Conservation (phyloP, 371 early-diverging fungal species). For the Actinomucor elegans region DNA sequence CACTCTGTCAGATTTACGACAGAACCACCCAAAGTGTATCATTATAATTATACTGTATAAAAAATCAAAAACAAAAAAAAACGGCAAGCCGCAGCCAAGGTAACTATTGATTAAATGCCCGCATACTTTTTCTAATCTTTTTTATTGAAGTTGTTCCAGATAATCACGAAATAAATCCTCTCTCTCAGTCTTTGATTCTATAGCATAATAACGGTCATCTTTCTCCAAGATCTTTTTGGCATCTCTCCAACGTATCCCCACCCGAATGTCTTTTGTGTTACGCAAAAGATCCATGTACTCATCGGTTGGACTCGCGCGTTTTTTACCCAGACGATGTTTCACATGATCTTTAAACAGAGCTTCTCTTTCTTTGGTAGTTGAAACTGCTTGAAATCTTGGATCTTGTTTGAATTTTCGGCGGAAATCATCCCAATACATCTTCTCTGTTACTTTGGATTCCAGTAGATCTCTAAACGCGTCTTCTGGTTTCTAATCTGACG, state of each 20-base stretch:
- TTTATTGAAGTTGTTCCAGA: constrained; percentile 36
- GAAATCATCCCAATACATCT: constrained; percentile 68
- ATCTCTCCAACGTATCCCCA: constrained; percentile 59
- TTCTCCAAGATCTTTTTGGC: constrained; percentile 54
- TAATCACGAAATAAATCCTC: constrained; percentile 68
- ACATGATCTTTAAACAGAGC: constrained; percentile 58
- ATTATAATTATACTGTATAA: constrained; percentile 12
- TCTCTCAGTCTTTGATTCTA: constrained; percentile 52
- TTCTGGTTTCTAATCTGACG: constrained; percentile 39
- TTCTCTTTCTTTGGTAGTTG: constrained; percentile 50
- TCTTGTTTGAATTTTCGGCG: constrained; percentile 61
- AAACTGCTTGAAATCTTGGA: constrained; percentile 48
- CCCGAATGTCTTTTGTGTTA: constrained; percentile 44
- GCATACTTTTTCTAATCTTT: not conserved
- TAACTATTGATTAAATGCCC: too few species aligned
- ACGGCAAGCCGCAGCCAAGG: not conserved
- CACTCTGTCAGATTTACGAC: constrained; percentile 41
- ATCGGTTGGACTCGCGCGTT: constrained; percentile 27
- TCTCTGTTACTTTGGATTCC: constrained; percentile 38
- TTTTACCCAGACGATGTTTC: constrained; percentile 31
- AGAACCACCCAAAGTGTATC: constrained; percentile 38
- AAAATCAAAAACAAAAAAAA: not conserved
- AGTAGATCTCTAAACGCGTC: constrained; percentile 55
- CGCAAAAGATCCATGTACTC: constrained; percentile 49
- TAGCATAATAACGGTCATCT: constrained; percentile 56